A percentile compares a stretch with the other conserved stretches of the same genome.
phyloP scores from a whole-genome alignment of 495 filamentous ascomycete species.

The Penicillium coprophilum region DNA sequence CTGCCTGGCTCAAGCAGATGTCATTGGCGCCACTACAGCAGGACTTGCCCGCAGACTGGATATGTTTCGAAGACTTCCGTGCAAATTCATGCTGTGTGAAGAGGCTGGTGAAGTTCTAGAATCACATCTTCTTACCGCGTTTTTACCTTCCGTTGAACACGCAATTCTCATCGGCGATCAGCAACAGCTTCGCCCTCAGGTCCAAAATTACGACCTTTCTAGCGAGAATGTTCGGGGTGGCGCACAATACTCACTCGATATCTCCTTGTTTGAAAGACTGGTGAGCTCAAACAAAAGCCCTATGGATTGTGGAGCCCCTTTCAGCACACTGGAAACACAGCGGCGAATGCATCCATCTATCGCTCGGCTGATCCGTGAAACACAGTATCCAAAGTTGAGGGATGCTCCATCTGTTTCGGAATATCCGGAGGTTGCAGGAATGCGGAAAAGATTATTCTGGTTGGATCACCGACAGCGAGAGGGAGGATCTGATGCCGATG shows the following conservation, averaged over 20 bases:
- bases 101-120: conserved; percentile 80
- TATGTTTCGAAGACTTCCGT: conserved; percentile 56
- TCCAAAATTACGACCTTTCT: conserved; percentile 63
- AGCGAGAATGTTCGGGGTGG: conserved; percentile 55
- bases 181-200: conserved; percentile 66
- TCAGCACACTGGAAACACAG: conserved; percentile 61
- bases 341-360: conserved; percentile 78
- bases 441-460: conserved; percentile 71
- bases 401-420: conserved; percentile 53
- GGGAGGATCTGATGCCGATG: conserved; percentile 39
- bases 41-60: conserved; percentile 67
- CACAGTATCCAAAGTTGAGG: conserved; percentile 63
- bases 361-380: conserved; percentile 55
- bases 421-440: conserved; percentile 63
- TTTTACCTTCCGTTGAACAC: conserved; percentile 71
- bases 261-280: conserved; percentile 69
- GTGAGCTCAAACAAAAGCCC: conserved; percentile 36
- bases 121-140: conserved; percentile 63
- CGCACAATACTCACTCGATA: conserved; percentile 58
- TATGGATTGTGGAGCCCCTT: conserved; percentile 46
- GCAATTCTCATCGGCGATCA: conserved; percentile 78
- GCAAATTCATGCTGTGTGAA: conserved; percentile 73
- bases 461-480: conserved; percentile 64
- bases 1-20: conserved; percentile 40
- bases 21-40: conserved; percentile 77